Conservation (phyloP, 495 filamentous ascomycete genomes). For the Aspergillus haitiensis region DNA sequence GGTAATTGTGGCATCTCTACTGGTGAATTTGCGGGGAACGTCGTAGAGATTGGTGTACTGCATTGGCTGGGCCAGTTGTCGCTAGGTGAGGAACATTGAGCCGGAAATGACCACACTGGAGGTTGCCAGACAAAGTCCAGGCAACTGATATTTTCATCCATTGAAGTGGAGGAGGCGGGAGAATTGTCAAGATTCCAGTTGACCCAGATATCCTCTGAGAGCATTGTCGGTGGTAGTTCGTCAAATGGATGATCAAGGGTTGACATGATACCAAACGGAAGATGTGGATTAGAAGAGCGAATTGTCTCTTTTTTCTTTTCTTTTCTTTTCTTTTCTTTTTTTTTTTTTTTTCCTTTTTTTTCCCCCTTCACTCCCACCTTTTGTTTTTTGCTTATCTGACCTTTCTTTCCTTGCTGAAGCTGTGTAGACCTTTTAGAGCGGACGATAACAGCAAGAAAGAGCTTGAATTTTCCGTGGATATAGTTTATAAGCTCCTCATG, state of each 20-base stretch:
- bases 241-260: slow-evolving; percentile 1
- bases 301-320: neutral
- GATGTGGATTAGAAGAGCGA: too few relatives aligned
- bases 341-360: too few relatives aligned
- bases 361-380: too few relatives aligned
- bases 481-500: neutral
- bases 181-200: slow-evolving; percentile 3
- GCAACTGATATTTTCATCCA: neutral
- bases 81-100: neutral
- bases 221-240: neutral
- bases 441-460: neutral
- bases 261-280: neutral
- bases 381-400: too few relatives aligned
- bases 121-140: slow-evolving; percentile 10
- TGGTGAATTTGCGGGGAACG: neutral
- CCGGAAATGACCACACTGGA: slow-evolving; percentile 1
- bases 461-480: neutral
- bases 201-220: slow-evolving; percentile 8
- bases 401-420: too few relatives aligned
- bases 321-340: neutral
- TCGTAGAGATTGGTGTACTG: slow-evolving; percentile 7
- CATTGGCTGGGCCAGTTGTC: slow-evolving; percentile 12
- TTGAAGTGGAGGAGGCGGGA: neutral
- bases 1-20: neutral
- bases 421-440: neutral